These are phyloP conservation scores for Fusarium beomiforme DNA, from an alignment of 2,329 filamentous ascomycete species.

Conservation along the genomic window DNA sequence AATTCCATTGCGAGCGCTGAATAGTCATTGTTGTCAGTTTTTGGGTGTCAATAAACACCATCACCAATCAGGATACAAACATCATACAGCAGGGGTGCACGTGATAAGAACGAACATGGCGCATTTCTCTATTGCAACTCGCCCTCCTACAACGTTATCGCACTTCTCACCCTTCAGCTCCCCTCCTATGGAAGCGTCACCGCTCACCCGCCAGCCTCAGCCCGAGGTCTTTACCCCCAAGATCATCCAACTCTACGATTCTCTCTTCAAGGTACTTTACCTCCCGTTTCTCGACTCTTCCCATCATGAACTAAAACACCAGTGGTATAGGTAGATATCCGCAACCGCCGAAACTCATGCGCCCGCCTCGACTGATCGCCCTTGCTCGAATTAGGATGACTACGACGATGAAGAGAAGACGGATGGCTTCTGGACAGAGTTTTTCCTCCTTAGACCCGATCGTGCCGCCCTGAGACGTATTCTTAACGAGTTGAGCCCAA, in stretches of 20 bases:
- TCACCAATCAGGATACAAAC: neutral
- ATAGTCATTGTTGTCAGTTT: conserved; percentile 4
- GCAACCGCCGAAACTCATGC: conserved; percentile 22
- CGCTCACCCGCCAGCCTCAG: conserved; percentile 89
- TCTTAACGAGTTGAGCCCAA: conserved; percentile 75
- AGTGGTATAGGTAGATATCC: conserved; percentile 41
- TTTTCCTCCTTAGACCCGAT: conserved; percentile 91
- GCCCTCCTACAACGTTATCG: conserved; percentile 21
- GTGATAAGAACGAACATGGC: conserved; percentile 18
- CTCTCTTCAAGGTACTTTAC: conserved; percentile 74
- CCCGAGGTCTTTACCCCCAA: conserved; percentile 95
- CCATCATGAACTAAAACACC: conserved; percentile 29
- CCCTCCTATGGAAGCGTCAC: conserved; percentile 81
- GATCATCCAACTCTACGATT: conserved; percentile 88
- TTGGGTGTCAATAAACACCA: conserved; percentile 6
- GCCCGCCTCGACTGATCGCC: conserved; percentile 45
- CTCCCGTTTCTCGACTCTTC: conserved; percentile 15
- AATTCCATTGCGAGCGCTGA: neutral
- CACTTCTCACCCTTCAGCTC: conserved; percentile 15
- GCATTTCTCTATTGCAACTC: conserved; percentile 34
- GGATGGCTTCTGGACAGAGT: conserved; percentile 95
- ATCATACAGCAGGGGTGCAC: conserved; percentile 16
- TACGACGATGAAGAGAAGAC: conserved; percentile 75
- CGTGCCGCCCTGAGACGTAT: conserved; percentile 72
- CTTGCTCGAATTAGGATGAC: conserved; percentile 60